A percentile compares a stretch with the other conserved stretches of the same genome.
Evolutionary conservation across 2,329 filamentous ascomycete species (phyloP).

Genomic region (Sporothrix protearum): DNA sequence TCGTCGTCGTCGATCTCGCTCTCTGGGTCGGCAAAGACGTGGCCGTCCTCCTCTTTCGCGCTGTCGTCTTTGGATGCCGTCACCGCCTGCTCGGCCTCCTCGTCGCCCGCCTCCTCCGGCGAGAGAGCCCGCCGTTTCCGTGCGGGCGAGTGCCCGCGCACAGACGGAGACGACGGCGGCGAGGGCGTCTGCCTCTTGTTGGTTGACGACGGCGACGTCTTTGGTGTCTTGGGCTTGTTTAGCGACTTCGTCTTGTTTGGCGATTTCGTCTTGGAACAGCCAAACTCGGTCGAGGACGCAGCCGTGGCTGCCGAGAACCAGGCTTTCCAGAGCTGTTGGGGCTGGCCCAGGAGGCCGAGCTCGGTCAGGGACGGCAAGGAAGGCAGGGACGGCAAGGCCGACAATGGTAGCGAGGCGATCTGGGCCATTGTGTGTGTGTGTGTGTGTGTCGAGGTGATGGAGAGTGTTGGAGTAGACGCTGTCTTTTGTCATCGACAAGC

Average conservation of each 20-base stretch:
- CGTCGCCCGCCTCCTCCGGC: background rate
- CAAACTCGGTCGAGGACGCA: background rate
- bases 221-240: background rate
- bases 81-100: background rate
- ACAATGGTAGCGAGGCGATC: background rate
- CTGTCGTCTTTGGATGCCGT: background rate
- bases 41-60: background rate
- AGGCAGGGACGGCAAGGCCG: background rate
- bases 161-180: background rate
- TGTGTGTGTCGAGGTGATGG: background rate
- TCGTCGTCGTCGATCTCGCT: background rate
- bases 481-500: too few species aligned
- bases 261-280: background rate
- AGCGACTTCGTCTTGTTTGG: background rate
- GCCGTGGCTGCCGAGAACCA: conserved; percentile 15
- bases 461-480: background rate
- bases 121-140: conserved; percentile 17
- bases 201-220: too few species aligned
- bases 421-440: background rate
- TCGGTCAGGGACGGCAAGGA: conserved; percentile 24
- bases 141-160: background rate
- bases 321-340: conserved; percentile 10
- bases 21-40: background rate
- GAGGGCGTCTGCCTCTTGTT: background rate
- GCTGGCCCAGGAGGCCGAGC: conserved; percentile 24